phyloP scores from a whole-genome alignment of 768 basidiomycete genomes.

The Rhodosporidiobolus sp. region DNA sequence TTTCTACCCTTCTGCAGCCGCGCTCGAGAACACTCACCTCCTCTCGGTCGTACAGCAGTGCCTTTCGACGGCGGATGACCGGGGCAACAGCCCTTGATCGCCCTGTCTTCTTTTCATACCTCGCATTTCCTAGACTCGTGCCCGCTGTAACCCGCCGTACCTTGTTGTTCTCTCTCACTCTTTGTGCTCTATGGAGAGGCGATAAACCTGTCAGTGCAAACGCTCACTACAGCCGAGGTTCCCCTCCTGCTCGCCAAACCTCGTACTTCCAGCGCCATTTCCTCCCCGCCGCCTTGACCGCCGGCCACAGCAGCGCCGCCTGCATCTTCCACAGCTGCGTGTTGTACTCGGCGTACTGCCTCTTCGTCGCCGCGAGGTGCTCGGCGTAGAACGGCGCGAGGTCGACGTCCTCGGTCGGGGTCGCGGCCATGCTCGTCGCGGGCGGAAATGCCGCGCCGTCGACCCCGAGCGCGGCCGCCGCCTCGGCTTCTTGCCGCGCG shows the following conservation, averaged over 20 bases:
- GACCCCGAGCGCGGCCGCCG: conserved; percentile 5
- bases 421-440: neutral
- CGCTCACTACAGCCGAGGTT: neutral
- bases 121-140: neutral
- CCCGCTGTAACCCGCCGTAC: neutral
- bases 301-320: conserved; percentile 31
- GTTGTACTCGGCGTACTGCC: conserved; percentile 34
- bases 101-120: neutral
- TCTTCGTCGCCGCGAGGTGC: conserved; percentile 19
- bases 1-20: conserved; percentile 55
- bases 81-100: conserved; percentile 42
- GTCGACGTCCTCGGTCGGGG: conserved; percentile 23
- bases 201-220: neutral
- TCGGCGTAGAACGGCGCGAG: conserved; percentile 31
- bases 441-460: conserved; percentile 10
- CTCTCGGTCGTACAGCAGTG: conserved; percentile 83
- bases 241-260: conserved; percentile 32
- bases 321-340: conserved; percentile 34
- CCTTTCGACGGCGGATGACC: conserved; percentile 54
- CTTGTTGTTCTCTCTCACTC: neutral
- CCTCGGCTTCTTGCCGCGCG: conserved; percentile 5
- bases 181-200: neutral
- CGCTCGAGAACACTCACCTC: conserved; percentile 83
- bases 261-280: conserved; percentile 38
- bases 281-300: conserved; percentile 26